Conservation (phyloP, 2,329 filamentous ascomycete genomes). For the Colletotrichum limetticola region DNA sequence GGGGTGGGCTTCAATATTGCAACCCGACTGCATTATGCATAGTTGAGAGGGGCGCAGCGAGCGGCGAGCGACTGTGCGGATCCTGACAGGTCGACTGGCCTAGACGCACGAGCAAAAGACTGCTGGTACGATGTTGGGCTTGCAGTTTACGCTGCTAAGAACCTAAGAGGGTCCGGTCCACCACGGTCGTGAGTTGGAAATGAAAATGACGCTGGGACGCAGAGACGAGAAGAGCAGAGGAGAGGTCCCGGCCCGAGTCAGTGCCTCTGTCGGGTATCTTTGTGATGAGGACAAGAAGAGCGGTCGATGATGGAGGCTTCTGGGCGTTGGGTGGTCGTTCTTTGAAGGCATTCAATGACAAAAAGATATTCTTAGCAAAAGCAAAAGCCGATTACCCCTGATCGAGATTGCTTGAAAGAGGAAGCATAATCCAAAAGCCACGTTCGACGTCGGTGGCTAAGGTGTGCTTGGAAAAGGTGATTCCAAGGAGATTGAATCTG, state of each 20-base stretch:
- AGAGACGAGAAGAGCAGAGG: not conserved
- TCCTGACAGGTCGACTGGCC: slow-evolving; percentile 14
- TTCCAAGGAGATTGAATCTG: slow-evolving; percentile 1
- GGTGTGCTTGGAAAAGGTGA: not conserved
- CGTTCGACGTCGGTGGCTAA: not conserved
- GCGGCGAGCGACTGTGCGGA: not conserved
- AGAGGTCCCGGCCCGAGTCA: slow-evolving; percentile 8
- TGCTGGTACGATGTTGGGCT: not conserved
- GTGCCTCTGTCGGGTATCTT: not conserved
- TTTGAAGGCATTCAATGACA: not conserved
- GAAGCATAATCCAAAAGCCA: not conserved
- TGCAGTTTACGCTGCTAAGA: not conserved
- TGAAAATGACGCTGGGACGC: not conserved
- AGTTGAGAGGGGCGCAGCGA: not conserved
- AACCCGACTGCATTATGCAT: slow-evolving; percentile 1
- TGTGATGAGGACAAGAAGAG: slow-evolving; percentile 14
- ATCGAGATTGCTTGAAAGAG: not conserved
- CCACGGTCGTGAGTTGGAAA: not conserved
- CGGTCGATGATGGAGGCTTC: not conserved
- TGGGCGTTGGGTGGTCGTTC: not conserved
- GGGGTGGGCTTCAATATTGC: slow-evolving; percentile 10
- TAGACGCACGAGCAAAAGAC: slow-evolving; percentile 4
- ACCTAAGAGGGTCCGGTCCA: not conserved
- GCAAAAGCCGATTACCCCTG: slow-evolving; percentile 4
- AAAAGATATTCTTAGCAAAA: slow-evolving; percentile 11